A percentile compares a stretch with the other conserved stretches of the same genome.
phyloP scores from a whole-genome alignment of 441 rosid genomes.

The Euphorbia celastroides region DNA sequence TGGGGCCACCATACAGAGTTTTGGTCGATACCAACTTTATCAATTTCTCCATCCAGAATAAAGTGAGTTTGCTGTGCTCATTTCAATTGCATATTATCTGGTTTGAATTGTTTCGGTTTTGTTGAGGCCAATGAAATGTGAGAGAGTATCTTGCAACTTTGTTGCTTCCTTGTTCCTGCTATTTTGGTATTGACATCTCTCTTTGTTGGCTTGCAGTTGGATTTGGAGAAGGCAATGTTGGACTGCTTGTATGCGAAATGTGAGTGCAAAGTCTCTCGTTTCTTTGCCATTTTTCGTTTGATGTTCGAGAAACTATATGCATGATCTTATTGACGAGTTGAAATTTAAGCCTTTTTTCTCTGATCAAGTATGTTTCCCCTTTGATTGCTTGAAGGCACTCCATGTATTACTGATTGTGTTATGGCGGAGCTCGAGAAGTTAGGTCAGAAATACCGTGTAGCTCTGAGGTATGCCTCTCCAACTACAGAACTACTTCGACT shows the following conservation, averaged over 20 bases:
- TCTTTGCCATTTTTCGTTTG: background rate
- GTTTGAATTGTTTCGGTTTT: background rate
- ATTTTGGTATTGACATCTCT: background rate
- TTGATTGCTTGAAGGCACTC: constrained; percentile 54
- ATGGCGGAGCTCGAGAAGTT: constrained; percentile 99
- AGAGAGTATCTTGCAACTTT: background rate
- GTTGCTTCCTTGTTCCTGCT: background rate
- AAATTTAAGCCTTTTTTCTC: background rate
- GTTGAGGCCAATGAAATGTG: background rate
- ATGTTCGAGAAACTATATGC: background rate
- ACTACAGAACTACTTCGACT: constrained; percentile 1
- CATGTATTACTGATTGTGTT: constrained; percentile 95
- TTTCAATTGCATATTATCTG: background rate
- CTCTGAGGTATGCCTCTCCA: constrained; percentile 44
- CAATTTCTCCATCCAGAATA: constrained; percentile 95
- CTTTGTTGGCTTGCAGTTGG: constrained; percentile 48
- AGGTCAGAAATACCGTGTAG: constrained; percentile 91
- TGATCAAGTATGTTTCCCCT: constrained; percentile 3
- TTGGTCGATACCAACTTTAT: constrained; percentile 94
- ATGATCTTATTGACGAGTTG: background rate
- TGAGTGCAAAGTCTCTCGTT: constrained; percentile 27
- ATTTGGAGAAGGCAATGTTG: constrained; percentile 92
- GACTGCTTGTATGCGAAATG: constrained; percentile 93
- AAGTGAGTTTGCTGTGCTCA: constrained; percentile 38
- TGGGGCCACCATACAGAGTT: constrained; percentile 90